Conservation (phyloP, 306 rosid species). For the Pterocarpus macrocarpus region DNA sequence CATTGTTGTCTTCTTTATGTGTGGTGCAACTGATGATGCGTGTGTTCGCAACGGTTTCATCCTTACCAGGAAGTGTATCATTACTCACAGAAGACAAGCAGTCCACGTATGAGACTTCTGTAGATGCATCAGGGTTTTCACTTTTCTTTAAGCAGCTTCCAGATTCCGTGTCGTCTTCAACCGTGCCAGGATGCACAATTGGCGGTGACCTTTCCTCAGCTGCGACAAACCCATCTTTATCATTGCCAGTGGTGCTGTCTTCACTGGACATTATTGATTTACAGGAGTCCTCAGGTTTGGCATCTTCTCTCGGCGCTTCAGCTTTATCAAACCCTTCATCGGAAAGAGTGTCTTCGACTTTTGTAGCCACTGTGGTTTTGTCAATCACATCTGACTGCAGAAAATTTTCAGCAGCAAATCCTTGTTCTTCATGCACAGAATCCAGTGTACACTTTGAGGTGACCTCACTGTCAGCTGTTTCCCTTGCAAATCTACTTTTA, state of each 20-base stretch:
- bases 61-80: slow-evolving; percentile 40
- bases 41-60: slow-evolving; percentile 48
- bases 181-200: slow-evolving; percentile 31
- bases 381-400: slow-evolving; percentile 53
- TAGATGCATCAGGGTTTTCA: slow-evolving; percentile 45
- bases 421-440: slow-evolving; percentile 56
- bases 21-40: slow-evolving; percentile 38
- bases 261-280: slow-evolving; percentile 43
- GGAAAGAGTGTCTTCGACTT: slow-evolving; percentile 47
- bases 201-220: slow-evolving; percentile 58
- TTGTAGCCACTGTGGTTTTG: slow-evolving; percentile 38
- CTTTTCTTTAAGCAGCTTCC: slow-evolving; percentile 44
- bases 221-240: slow-evolving; percentile 51
- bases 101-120: slow-evolving; percentile 43
- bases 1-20: slow-evolving; percentile 43
- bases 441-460: slow-evolving; percentile 57
- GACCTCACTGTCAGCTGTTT: slow-evolving; percentile 53
- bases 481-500: slow-evolving; percentile 46
- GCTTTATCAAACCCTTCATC: slow-evolving; percentile 45
- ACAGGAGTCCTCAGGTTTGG: slow-evolving; percentile 50
- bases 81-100: slow-evolving; percentile 46
- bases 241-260: slow-evolving; percentile 28
- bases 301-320: slow-evolving; percentile 45
- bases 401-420: slow-evolving; percentile 49
- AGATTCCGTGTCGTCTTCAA: slow-evolving; percentile 52